Evolutionary conservation across 225 moss, liverwort and hornwort species (phyloP).

Genomic region (Asterella californica): DNA sequence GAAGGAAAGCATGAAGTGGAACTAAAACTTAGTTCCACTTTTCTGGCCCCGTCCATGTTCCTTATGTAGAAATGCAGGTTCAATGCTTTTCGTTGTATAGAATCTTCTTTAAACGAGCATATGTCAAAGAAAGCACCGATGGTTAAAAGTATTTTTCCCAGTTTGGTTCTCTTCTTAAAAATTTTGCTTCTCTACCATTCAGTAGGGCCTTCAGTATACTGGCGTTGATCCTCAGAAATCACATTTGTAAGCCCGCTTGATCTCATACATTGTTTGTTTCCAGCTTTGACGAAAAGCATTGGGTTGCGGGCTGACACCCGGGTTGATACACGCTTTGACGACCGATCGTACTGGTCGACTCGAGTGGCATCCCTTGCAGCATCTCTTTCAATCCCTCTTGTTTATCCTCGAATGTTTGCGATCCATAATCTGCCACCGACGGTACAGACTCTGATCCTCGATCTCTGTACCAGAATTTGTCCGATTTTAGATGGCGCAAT

Average conservation of each 20-base stretch:
- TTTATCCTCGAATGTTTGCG: constrained; percentile 91
- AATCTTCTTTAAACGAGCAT: not conserved
- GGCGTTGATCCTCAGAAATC: not conserved
- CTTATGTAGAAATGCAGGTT: no score
- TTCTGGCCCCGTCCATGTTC: not conserved
- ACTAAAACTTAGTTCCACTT: not conserved
- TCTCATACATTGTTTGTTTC: not conserved
- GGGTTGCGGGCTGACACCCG: constrained; percentile 86
- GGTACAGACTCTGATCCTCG: constrained; percentile 34
- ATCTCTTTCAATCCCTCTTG: constrained; percentile 80
- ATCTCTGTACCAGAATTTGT: not conserved
- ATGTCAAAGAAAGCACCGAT: not conserved
- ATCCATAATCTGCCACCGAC: constrained; percentile 66
- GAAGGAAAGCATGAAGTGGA: not conserved
- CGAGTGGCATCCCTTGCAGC: constrained; percentile 85
- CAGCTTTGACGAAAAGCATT: constrained; percentile 90
- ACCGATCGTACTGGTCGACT: constrained; percentile 83
- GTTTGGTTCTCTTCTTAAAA: not conserved
- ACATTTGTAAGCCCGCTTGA: not conserved
- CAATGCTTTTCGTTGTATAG: not conserved
- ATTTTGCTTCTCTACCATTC: not conserved
- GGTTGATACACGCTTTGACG: constrained; percentile 84
- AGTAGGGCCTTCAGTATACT: no score
- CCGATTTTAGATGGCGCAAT: not conserved
- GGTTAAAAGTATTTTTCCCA: no score